Conservation (phyloP, 805 yeast genomes). For the Candida chauliodis region DNA sequence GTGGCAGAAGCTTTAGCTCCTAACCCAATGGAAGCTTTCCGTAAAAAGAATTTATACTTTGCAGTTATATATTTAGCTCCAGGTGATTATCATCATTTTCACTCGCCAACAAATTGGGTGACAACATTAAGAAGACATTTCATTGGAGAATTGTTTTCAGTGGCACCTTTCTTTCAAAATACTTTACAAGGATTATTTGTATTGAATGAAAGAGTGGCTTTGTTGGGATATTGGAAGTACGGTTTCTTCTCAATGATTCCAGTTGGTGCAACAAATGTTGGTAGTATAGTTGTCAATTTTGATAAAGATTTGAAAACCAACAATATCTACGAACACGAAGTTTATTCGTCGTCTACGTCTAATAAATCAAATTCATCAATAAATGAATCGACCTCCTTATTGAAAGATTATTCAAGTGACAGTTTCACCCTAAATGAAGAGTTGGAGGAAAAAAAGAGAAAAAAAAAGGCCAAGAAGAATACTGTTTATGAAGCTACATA, state of each 20-base stretch:
- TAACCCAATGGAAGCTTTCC: slow-evolving; percentile 29
- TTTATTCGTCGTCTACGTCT: slow-evolving; percentile 19
- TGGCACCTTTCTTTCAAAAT: slow-evolving; percentile 93
- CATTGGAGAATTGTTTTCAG: slow-evolving; percentile 92
- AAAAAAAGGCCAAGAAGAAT: slow-evolving; percentile 54
- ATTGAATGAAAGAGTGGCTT: slow-evolving; percentile 90
- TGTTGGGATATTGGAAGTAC: slow-evolving; percentile 92
- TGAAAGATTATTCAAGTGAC: slow-evolving; percentile 15
- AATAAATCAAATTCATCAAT: slow-evolving; percentile 9
- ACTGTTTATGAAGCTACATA: slow-evolving; percentile 95
- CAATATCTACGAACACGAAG: slow-evolving; percentile 55
- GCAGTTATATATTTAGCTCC: slow-evolving; percentile 96
- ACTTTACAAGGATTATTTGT: slow-evolving; percentile 84
- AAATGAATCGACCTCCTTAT: slow-evolving; percentile 31
- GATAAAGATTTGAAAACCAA: slow-evolving; percentile 89
- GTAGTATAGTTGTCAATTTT: slow-evolving; percentile 86
- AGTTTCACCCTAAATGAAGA: slow-evolving; percentile 13
- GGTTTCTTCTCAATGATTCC: slow-evolving; percentile 99
- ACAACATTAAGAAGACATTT: slow-evolving; percentile 90
- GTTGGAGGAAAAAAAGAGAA: slow-evolving; percentile 18
- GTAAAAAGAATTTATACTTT: slow-evolving; percentile 62
- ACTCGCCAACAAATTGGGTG: slow-evolving; percentile 96
- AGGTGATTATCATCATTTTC: slow-evolving; percentile 96
- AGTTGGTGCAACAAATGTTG: slow-evolving; percentile 98
- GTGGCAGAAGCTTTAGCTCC: slow-evolving; percentile 41